Conservation (phyloP, 306 rosid species). For the Prunus fruticosa region DNA sequence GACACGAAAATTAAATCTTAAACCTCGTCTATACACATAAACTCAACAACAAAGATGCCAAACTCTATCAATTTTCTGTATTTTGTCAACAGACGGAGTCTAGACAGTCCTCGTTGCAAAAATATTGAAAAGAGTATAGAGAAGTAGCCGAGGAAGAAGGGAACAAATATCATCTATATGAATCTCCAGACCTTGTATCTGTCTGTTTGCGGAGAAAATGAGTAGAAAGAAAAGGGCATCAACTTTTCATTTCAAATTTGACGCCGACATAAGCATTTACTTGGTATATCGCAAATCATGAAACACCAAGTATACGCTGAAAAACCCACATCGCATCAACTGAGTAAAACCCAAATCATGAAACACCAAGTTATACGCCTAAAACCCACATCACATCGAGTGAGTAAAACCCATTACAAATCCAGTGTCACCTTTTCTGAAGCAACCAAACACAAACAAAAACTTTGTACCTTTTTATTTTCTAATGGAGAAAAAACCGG, state of each 20-base stretch:
- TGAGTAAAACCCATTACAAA: background rate
- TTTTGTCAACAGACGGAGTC: no score
- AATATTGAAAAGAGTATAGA: background rate
- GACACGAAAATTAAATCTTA: no score
- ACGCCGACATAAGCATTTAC: background rate
- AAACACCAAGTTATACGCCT: conserved; percentile 8
- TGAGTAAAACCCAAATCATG: background rate
- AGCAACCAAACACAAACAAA: background rate
- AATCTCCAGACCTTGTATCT: background rate
- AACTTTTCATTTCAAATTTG: background rate
- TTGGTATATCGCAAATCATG: no score
- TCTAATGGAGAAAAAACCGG: conserved; percentile 16
- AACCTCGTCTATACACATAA: background rate
- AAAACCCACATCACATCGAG: conserved; percentile 23
- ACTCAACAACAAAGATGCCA: background rate
- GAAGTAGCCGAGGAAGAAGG: background rate
- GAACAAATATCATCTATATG: background rate
- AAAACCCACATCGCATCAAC: no score
- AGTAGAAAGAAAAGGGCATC: background rate
- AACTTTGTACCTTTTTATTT: background rate
- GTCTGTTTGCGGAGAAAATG: background rate
- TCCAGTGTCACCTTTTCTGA: background rate
- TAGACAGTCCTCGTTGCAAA: no score
- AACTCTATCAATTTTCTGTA: no score
- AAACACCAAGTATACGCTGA: no score